Base-by-base conservation (phyloP, 2,329 filamentous ascomycete genomes). In the Colletotrichum sp. region DNA sequence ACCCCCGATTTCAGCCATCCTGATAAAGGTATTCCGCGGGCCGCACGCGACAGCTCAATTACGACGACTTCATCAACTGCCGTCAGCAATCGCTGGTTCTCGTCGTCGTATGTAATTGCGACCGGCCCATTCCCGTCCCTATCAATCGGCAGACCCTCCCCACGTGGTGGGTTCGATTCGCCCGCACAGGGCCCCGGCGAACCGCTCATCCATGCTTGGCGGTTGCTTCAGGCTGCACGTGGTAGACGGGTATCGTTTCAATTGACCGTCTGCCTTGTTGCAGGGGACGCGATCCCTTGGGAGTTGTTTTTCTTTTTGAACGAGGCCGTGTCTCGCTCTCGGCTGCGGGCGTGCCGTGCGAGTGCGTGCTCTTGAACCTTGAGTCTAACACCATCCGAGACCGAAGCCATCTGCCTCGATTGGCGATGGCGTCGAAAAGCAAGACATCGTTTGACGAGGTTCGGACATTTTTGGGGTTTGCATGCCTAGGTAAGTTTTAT, bases 151-250 rank as follows among this genome's bases (percentile, higher is more conserved):
- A 57, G 55, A 32, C 59, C 32, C 64, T 8, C 63, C 71, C 74
- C 74, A 76, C 74, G 74, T 76, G 74, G 74, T 69, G 65, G 48
- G 28, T 75, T 75, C 74, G 34, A 71, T 68, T 72, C 73, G 73
- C 55, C 63, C 24, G 44, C 28, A n/a, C 69, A 59, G 30, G 9
- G 44, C 30, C 39, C 26, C 64, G 24, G 8, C 32, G 34, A 52
- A 60, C n/a, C 30, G 24, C 22, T 52, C 57, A 72, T 57, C 63
- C 68, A 67, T 44, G 36, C 68, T 75, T 68, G 72, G 72, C 72
- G n/a, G 15, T 18, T n/a, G 13, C 16, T 10, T 34, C 28, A 22
- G 39, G 7, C 13, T 57, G 32, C 73, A 75, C 73, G 73, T 75
- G 73, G 57, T 32, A 28, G 36, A 2, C 12, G 26, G 52, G 28